Base-by-base conservation (phyloP, 2,329 filamentous ascomycete genomes). In the Talaromyces sp. region DNA sequence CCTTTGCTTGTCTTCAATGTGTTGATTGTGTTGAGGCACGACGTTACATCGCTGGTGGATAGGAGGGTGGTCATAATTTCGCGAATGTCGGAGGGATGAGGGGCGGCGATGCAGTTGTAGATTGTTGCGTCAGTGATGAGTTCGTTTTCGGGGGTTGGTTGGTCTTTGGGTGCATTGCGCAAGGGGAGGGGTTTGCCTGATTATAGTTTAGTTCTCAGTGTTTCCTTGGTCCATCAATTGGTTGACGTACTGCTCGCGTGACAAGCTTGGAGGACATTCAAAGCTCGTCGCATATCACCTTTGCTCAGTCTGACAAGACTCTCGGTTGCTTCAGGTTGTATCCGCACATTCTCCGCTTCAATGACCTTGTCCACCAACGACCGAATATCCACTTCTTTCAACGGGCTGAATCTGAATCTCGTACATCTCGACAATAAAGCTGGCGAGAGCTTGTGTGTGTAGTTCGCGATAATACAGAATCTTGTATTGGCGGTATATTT, bases 391-490 rank as follows among this genome's bases (percentile, higher is more conserved):
- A 78, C 82, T 72, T 97, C 91, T 76, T 96, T 96, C 63, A 99
- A 82, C 11, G 95, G 95, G 70, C 92, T 96, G 79, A 99, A 99
- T 37, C 95, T 85, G 78, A 99, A 99, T 43, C 95, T 84, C 10
- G 95, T 99, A 79, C 95, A 99, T 72, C 95, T 85, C 58, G 94
- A 98, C 62, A 99, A 83, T 50, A 99, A 83, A 0, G 95, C 95
- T 0, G 95, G 94, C 13, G 92, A 96, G 45, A 99, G 87, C 79
- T 99, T 99, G 82, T 99, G 95, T 35, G 95, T 95, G 79, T 99
- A 99, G 80, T 99, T 99, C 71, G 95, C 95, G 71, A 99, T 98
- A 75, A 99, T 92, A 81, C 94, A 98, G 81, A 99, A 99, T 61
- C 95, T 85, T 2, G 95, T 97, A 81, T 99, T 99, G 66, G 91